These are phyloP conservation scores for Brasilioporus rufonigricans DNA, from an alignment of 768 basidiomycete genomes.

Conservation along the genomic window DNA sequence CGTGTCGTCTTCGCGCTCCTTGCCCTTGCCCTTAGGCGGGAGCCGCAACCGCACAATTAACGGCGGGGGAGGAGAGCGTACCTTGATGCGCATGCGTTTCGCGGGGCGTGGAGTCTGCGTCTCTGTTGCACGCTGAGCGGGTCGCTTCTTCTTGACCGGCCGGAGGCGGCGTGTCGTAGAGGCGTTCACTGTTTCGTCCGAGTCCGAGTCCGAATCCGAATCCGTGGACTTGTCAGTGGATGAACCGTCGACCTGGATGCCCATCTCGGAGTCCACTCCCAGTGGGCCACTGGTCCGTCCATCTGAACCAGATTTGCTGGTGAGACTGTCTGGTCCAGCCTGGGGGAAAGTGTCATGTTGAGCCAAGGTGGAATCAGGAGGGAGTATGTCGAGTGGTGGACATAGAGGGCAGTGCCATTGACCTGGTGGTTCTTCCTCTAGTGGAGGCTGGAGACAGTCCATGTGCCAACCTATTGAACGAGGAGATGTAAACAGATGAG, in stretches of 20 bases:
- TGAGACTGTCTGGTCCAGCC: slow-evolving; percentile 20
- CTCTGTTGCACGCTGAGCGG: slow-evolving; percentile 24
- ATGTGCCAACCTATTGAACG: slow-evolving; percentile 71
- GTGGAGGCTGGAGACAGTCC: slow-evolving; percentile 72
- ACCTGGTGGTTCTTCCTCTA: slow-evolving; percentile 70
- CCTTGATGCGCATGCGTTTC: slow-evolving; percentile 49
- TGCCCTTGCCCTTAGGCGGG: slow-evolving; percentile 63
- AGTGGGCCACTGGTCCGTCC: slow-evolving; percentile 28
- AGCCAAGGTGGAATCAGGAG: not conserved
- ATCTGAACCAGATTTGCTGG: slow-evolving; percentile 23
- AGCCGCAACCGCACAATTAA: slow-evolving; percentile 53
- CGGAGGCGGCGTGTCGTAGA: slow-evolving; percentile 11
- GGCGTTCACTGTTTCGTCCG: slow-evolving; percentile 22
- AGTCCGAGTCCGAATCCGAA: slow-evolving; percentile 30
- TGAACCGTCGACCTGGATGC: slow-evolving; percentile 36
- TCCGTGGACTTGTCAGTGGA: slow-evolving; percentile 34
- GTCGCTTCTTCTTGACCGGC: slow-evolving; percentile 30
- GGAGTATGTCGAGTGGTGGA: slow-evolving; percentile 32
- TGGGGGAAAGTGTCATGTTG: slow-evolving; percentile 46
- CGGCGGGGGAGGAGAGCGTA: slow-evolving; percentile 34
- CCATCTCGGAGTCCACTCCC: slow-evolving; percentile 28
- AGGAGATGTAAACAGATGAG: slow-evolving; percentile 2
- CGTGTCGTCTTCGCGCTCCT: slow-evolving; percentile 65
- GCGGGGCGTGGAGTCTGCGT: slow-evolving; percentile 29
- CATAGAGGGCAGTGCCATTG: slow-evolving; percentile 76